A percentile compares a stretch with the other conserved stretches of the same genome.
Conservation (phyloP, 2,329 filamentous ascomycete species). For the Apiospora phragmitis region DNA sequence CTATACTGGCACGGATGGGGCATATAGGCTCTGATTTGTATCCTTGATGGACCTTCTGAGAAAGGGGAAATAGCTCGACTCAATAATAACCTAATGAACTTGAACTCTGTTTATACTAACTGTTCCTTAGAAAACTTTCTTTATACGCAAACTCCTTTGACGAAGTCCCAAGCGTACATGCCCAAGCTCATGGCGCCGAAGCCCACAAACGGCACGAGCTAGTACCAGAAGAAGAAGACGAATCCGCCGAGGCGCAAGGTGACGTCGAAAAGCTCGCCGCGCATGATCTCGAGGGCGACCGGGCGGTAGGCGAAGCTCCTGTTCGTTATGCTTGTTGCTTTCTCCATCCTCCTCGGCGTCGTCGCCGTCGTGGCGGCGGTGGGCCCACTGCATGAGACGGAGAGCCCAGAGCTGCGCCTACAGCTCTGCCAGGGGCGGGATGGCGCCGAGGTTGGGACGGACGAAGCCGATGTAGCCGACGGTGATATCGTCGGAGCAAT, state of each 20-base stretch:
- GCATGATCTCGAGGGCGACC: slow-evolving; percentile 38
- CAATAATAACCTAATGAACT: background rate
- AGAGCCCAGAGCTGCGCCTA: slow-evolving; percentile 50
- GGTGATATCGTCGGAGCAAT: slow-evolving; percentile 39
- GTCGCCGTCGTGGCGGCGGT: slow-evolving; percentile 20
- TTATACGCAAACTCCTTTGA: background rate
- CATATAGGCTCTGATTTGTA: background rate
- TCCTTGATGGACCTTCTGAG: background rate
- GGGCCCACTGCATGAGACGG: slow-evolving; percentile 34
- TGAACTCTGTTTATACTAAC: background rate
- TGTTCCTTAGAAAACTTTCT: background rate
- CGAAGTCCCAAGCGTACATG: slow-evolving; percentile 8
- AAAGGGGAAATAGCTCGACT: background rate
- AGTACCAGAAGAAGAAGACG: slow-evolving; percentile 9
- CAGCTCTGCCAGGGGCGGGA: slow-evolving; percentile 49
- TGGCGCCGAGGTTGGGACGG: slow-evolving; percentile 43
- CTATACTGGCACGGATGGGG: background rate
- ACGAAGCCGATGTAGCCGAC: slow-evolving; percentile 50
- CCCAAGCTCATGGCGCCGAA: slow-evolving; percentile 8
- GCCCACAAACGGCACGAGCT: background rate
- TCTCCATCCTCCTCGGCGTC: background rate
- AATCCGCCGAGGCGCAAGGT: slow-evolving; percentile 2
- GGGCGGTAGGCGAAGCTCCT: slow-evolving; percentile 36
- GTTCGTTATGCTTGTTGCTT: slow-evolving; percentile 12
- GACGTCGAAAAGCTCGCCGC: slow-evolving; percentile 37